A percentile compares a stretch with the other conserved stretches of the same genome.
phyloP scores from a whole-genome alignment of 23 red algal genomes.

The Porphyridium purpureum region DNA sequence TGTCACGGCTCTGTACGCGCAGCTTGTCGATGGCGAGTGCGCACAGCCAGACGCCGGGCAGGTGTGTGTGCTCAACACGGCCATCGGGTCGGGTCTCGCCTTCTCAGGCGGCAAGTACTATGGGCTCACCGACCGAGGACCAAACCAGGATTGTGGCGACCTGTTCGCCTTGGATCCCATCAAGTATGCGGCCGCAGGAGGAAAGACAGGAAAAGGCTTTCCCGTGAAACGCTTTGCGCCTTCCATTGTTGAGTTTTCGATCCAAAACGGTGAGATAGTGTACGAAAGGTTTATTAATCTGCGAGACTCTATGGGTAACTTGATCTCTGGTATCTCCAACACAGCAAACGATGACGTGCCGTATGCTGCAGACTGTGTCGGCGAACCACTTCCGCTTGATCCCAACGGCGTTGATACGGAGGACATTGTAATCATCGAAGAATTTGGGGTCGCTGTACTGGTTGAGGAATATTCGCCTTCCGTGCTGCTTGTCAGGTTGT shows the following conservation, averaged over 20 bases:
- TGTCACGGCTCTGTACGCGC: not conserved
- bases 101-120: conserved; percentile 3
- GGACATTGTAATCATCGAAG: conserved; percentile 21
- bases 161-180: conserved; percentile 12
- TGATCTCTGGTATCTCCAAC: conserved; percentile 33
- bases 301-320: not conserved
- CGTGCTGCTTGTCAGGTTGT: conserved; percentile 21
- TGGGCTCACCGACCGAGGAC: conserved; percentile 28
- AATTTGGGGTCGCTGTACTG: conserved; percentile 8
- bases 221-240: conserved; percentile 26
- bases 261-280: not conserved
- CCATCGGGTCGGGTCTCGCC: conserved; percentile 36
- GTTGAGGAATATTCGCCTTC: conserved; percentile 57
- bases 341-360: conserved; percentile 21
- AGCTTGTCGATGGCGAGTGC: not conserved
- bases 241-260: conserved; percentile 16
- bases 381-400: conserved; percentile 8
- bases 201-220: conserved; percentile 26
- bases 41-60: conserved; percentile 8
- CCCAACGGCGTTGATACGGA: conserved; percentile 31
- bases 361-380: conserved; percentile 26
- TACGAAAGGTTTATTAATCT: conserved; percentile 11
- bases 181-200: conserved; percentile 7
- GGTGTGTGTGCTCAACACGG: conserved; percentile 20
- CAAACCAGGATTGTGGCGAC: conserved; percentile 17